Conservation (phyloP, 2,329 filamentous ascomycete species). For the Neopestalotiopsis sp. region DNA sequence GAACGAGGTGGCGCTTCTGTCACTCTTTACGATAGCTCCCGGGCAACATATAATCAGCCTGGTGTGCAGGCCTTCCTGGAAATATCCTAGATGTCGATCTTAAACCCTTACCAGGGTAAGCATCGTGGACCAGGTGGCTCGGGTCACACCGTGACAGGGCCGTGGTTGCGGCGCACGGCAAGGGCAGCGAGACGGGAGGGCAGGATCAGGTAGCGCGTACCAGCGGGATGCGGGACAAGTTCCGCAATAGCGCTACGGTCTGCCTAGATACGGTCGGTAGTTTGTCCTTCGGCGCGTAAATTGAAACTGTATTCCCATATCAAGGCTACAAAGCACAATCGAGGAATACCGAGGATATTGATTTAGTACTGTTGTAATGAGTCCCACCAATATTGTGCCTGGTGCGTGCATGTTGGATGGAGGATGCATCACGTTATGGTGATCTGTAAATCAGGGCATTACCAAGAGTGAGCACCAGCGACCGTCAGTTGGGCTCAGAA, state of each 20-base stretch:
- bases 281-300: not conserved
- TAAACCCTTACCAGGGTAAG: not conserved
- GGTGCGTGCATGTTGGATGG: not conserved
- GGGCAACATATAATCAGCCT: conserved; percentile 1
- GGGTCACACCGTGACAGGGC: not conserved
- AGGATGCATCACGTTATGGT: not conserved
- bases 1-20: not conserved
- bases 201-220: not conserved
- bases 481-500: too few species aligned
- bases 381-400: not conserved
- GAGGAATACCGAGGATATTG: not conserved
- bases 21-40: not conserved
- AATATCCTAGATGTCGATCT: conserved; percentile 3
- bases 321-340: not conserved
- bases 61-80: not conserved
- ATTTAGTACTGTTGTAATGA: not conserved
- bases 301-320: not conserved
- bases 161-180: not conserved
- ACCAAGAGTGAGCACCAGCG: too few species aligned
- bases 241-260: not conserved
- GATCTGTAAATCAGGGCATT: not conserved
- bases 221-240: not conserved
- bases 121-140: not conserved
- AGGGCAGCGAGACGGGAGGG: not conserved
- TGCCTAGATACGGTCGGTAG: not conserved